phyloP scores from a whole-genome alignment of 495 filamentous ascomycete species.

The Lepraria neglecta region DNA sequence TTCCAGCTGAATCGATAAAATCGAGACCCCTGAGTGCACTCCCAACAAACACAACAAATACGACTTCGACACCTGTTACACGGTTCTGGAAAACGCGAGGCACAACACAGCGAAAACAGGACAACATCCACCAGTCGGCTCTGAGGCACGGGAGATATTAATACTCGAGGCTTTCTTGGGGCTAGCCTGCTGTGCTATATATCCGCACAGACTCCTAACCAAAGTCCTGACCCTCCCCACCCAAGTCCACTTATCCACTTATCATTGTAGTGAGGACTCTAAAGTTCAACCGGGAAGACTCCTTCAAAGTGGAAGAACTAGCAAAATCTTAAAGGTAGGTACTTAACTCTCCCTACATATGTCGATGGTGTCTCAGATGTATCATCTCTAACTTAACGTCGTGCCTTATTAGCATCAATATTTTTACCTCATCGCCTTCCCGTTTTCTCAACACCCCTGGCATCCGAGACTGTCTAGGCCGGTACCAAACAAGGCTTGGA shows the following conservation, averaged over 20 bases:
- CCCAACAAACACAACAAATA: not conserved
- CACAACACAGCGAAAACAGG: not conserved
- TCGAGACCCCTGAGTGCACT: not conserved
- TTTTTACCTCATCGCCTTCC: not conserved
- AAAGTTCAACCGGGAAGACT: constrained; percentile 9
- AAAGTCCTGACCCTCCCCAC: not conserved
- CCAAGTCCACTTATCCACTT: not conserved
- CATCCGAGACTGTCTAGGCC: constrained; percentile 1
- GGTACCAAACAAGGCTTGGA: not conserved
- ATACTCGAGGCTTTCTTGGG: constrained; percentile 4
- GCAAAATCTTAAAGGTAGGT: constrained; percentile 12
- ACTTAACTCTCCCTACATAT: constrained; percentile 7
- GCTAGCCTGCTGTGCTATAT: constrained; percentile 10
- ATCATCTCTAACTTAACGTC: not conserved
- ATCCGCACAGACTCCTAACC: constrained; percentile 16
- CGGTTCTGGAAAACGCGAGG: not conserved
- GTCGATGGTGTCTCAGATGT: not conserved
- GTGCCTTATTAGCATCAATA: constrained; percentile 1
- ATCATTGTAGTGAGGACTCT: constrained; percentile 2
- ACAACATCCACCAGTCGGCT: constrained; percentile 12
- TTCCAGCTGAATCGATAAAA: not conserved
- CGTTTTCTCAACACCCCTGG: not conserved
- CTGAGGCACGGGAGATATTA: constrained; percentile 12
- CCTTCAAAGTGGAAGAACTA: constrained; percentile 7
- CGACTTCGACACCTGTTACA: not conserved